phyloP scores from a whole-genome alignment of 768 basidiomycete species.

The Rhodocollybia butyracea region DNA sequence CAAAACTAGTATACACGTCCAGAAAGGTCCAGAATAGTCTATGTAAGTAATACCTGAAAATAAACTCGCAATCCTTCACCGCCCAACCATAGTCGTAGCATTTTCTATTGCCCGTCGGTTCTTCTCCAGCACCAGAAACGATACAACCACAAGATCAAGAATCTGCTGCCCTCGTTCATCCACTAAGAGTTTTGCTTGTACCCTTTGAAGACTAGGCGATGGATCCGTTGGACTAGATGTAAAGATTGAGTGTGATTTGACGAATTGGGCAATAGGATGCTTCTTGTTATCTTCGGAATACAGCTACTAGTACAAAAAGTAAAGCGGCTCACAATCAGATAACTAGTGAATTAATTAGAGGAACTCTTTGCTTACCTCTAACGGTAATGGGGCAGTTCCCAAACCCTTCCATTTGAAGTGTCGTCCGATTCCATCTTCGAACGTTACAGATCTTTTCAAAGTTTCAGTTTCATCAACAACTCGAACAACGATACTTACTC shows the following conservation, averaged over 20 bases:
- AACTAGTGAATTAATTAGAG: neutral
- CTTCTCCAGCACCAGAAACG: conserved; percentile 42
- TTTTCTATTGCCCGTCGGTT: conserved; percentile 27
- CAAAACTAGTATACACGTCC: too few relatives aligned
- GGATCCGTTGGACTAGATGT: conserved; percentile 10
- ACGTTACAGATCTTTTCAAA: conserved; percentile 29
- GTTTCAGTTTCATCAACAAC: neutral
- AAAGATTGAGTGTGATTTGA: conserved; percentile 23
- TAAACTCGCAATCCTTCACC: neutral
- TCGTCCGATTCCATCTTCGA: conserved; percentile 29
- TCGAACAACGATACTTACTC: conserved; percentile 25
- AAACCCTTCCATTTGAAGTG: conserved; percentile 42
- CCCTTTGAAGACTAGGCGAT: conserved; percentile 8
- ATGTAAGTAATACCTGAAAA: neutral
- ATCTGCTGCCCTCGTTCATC: conserved; percentile 31
- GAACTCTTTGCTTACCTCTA: conserved; percentile 27
- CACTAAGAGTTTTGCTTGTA: conserved; percentile 31
- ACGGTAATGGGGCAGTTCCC: conserved; percentile 26
- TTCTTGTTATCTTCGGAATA: conserved; percentile 30
- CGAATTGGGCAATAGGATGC: conserved; percentile 34
- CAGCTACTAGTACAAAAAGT: conserved; percentile 21
- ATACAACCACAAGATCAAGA: conserved; percentile 34
- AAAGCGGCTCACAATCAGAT: conserved; percentile 3
- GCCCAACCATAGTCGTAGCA: conserved; percentile 10
- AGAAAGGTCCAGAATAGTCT: too few relatives aligned